Evolutionary conservation across 139 green algal genomes (phyloP).

Genomic region (Tetradesmus lagerheimii): DNA sequence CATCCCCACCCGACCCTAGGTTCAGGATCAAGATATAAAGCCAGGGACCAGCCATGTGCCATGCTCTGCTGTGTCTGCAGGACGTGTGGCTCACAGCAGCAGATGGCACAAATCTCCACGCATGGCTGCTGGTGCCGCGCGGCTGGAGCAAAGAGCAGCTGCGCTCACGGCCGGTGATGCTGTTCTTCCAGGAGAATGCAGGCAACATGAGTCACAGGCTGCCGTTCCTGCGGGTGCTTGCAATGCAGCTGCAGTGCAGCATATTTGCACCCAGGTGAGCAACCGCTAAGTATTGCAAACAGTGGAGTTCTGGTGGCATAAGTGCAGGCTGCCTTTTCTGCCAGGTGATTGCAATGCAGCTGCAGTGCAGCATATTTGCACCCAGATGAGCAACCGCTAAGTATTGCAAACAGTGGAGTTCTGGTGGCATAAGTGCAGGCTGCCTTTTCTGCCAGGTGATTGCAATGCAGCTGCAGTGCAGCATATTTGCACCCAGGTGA

Average conservation of each 20-base stretch:
- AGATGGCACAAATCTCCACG: conserved; percentile 83
- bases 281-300: too few relatives aligned
- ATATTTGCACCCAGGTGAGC: conserved; percentile 50
- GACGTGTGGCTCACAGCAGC: conserved; percentile 71
- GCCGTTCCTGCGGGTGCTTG: conserved; percentile 79
- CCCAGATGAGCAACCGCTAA: background rate
- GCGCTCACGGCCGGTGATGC: conserved; percentile 66
- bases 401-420: too few relatives aligned
- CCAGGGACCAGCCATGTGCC: too few relatives aligned
- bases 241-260: conserved; percentile 59
- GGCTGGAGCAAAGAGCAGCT: conserved; percentile 53
- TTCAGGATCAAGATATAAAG: too few relatives aligned
- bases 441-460: too few relatives aligned
- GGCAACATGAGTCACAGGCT: conserved; percentile 92
- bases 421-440: too few relatives aligned
- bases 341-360: too few relatives aligned
- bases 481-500: background rate
- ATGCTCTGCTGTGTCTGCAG: conserved; percentile 44
- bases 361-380: too few relatives aligned
- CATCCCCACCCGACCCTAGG: too few relatives aligned
- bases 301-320: too few relatives aligned
- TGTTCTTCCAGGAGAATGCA: conserved; percentile 94
- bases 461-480: too few relatives aligned
- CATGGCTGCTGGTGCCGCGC: conserved; percentile 78
- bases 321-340: too few relatives aligned